Base-by-base conservation (phyloP, 164 flowering plant genomes). In the Stephania yunnanensis region DNA sequence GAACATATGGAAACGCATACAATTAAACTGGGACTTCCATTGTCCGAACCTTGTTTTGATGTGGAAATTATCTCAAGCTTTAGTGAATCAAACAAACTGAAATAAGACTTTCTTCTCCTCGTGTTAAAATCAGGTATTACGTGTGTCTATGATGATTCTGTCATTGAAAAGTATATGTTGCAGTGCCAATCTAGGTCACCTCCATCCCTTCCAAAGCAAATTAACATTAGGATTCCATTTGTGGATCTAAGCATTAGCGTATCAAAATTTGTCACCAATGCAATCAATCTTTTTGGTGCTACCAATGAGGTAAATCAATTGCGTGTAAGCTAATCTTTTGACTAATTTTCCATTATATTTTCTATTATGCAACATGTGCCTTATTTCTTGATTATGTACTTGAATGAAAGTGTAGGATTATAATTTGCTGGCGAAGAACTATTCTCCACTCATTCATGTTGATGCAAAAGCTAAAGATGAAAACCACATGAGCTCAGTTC, bases 1-100 rank as follows among this genome's bases (percentile, higher is more conserved):
- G 97, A 91, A 68, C 86, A 90, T 8, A 85, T 86, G 61, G 96
- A 93, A 82, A 80, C 95, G 52, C 97, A 93, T 71, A 93, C 83
- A 10, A 81, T 89, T 17, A 95, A 95, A 82, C 75, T 95, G 77
- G 86, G 83, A 29, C 89, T 93, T 83, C 88, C 87, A 73, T 81
- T 86, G 69, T 79, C 90, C 1, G 94, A 95, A 80, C 84, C 86
- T 64, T 87, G 94, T 79, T 52, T 86, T 53, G 93, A 88, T 82
- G 79, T 92, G 89, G 93, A 87, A 81, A 79, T 91, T 74, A 76
- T 89, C 46, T 78, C 91, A 74, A 83, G 81, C 80, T 75, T 75
- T 36, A 76, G n/a, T 73, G 88, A 87, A 46, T 84, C 82, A 80
- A 88, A 69, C 87, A 90, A 89, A 80, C 87, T 83, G 65, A 89